These are phyloP conservation scores for Colletotrichum nymphaeae DNA, from an alignment of 2,329 filamentous ascomycete genomes.

Conservation along the genomic window DNA sequence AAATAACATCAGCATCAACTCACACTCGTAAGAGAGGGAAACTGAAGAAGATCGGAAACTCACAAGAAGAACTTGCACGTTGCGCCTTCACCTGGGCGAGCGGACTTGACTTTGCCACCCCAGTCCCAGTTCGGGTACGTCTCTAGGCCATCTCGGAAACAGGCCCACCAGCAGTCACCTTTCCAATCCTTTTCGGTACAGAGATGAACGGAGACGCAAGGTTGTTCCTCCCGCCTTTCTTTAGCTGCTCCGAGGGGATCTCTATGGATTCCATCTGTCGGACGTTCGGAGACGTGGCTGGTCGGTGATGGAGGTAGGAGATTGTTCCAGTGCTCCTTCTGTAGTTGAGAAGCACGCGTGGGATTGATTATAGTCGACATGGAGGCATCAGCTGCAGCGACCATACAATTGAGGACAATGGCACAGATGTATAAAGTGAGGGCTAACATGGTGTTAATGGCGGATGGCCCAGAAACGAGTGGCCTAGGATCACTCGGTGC, in stretches of 20 bases:
- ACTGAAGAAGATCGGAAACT: neutral
- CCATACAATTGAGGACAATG: neutral
- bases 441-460: neutral
- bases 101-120: neutral
- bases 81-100: neutral
- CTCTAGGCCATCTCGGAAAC: neutral
- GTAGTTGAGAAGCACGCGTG: neutral
- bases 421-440: neutral
- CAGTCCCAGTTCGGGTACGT: neutral
- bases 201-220: neutral
- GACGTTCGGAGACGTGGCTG: neutral
- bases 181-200: neutral
- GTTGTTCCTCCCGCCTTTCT: neutral
- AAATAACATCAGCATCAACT: neutral
- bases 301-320: neutral
- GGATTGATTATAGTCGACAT: neutral
- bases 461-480: neutral
- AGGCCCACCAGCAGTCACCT: conserved; percentile 3
- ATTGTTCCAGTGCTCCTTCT: neutral
- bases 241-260: neutral
- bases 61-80: conserved; percentile 11
- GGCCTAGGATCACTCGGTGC: neutral
- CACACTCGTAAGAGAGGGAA: neutral
- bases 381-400: neutral
- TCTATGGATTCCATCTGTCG: neutral